Evolutionary conservation across 768 basidiomycete genomes (phyloP).

Genomic region (Leccinum rimulosum): DNA sequence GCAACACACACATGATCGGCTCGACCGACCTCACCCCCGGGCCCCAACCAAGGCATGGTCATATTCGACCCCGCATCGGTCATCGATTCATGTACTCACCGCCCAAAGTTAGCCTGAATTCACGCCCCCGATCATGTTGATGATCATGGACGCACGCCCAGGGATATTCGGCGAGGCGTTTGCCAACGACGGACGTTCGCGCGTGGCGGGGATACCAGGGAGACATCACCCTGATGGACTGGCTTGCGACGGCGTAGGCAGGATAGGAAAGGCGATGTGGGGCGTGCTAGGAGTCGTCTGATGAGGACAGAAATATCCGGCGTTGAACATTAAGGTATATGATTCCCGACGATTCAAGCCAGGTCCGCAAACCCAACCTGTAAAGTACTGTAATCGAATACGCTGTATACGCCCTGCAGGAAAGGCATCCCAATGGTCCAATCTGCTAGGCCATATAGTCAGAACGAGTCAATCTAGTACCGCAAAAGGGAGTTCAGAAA

Average conservation of each 20-base stretch:
- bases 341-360: no score
- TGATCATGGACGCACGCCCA: slow-evolving; percentile 35
- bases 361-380: no score
- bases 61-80: slow-evolving; percentile 24
- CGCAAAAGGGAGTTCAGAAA: no score
- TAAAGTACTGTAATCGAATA: no score
- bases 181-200: slow-evolving; percentile 37
- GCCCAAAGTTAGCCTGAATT: slow-evolving; percentile 95
- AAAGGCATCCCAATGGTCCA: no score
- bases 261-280: slow-evolving; percentile 32
- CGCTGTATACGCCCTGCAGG: no score
- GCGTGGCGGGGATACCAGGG: slow-evolving; percentile 28
- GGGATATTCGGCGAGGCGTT: slow-evolving; percentile 46
- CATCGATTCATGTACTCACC: slow-evolving; percentile 73
- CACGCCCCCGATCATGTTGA: slow-evolving; percentile 39
- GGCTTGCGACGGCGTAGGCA: slow-evolving; percentile 42
- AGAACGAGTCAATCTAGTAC: no score
- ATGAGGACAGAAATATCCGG: background rate
- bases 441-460: no score
- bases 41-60: no score
- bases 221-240: slow-evolving; percentile 29
- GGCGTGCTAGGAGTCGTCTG: background rate
- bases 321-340: background rate
- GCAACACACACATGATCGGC: no score
- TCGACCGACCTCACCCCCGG: no score